A percentile compares a stretch with the other conserved stretches of the same genome.
Conservation (phyloP, 495 filamentous ascomycete species). For the Aspergillus coremiiformis region DNA sequence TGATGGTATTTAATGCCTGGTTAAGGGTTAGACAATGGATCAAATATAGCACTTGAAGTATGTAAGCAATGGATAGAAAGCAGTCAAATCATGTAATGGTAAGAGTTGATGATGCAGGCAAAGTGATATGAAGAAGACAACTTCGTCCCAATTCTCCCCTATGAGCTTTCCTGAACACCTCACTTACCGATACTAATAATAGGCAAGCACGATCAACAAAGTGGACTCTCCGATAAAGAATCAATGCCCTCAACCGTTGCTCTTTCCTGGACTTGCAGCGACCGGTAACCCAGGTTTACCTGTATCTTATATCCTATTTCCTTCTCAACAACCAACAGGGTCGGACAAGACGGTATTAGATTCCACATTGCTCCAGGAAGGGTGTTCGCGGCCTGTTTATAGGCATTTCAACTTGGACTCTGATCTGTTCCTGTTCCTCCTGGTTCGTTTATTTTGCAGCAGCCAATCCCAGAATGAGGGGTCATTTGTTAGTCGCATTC, state of each 20-base stretch:
- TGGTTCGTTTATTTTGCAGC: background rate
- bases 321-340: background rate
- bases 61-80: background rate
- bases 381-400: background rate
- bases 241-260: background rate
- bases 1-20: background rate
- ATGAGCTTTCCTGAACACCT: background rate
- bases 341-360: background rate
- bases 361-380: too few species aligned
- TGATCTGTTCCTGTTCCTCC: background rate
- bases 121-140: background rate
- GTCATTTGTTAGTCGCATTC: background rate
- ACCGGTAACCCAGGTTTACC: background rate
- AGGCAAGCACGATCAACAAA: background rate
- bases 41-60: background rate
- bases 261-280: background rate
- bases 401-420: too few species aligned
- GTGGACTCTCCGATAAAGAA: background rate
- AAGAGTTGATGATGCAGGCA: background rate
- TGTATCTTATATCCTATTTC: too few species aligned
- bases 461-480: background rate
- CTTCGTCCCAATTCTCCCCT: too few species aligned
- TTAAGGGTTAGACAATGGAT: background rate
- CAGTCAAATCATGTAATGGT: background rate
- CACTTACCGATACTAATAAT: background rate